Conservation (phyloP, 2,329 filamentous ascomycete genomes). For the Decorospora gaudefroyi region DNA sequence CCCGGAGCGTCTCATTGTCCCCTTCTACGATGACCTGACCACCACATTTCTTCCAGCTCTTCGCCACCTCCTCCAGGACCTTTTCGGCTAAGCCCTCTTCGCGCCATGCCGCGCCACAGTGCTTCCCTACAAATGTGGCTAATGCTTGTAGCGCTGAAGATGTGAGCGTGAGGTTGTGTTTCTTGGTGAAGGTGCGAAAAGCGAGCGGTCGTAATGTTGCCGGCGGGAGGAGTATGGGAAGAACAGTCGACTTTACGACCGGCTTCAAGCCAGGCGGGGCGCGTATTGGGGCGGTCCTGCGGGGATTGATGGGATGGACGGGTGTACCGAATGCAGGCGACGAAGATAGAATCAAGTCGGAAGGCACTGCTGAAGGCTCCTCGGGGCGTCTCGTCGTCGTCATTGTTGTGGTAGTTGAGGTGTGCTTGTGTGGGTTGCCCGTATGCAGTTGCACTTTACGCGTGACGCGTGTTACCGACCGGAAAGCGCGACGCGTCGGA, state of each 20-base stretch:
- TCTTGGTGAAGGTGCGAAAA: slow-evolving; percentile 95
- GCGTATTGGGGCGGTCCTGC: slow-evolving; percentile 48
- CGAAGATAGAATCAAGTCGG: slow-evolving; percentile 76
- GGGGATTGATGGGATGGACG: slow-evolving; percentile 72
- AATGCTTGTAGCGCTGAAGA: slow-evolving; percentile 83
- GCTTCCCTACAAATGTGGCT: slow-evolving; percentile 85
- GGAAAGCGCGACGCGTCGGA: slow-evolving; percentile 12
- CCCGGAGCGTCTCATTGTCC: slow-evolving; percentile 68
- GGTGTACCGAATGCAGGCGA: slow-evolving; percentile 91
- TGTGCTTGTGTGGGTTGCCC: slow-evolving; percentile 6
- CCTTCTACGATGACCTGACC: slow-evolving; percentile 92
- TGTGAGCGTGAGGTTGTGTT: slow-evolving; percentile 90
- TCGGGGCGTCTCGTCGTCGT: slow-evolving; percentile 38
- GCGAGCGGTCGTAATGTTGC: slow-evolving; percentile 86
- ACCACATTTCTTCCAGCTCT: slow-evolving; percentile 87
- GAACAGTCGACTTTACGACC: slow-evolving; percentile 63
- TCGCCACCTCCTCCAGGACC: slow-evolving; percentile 88
- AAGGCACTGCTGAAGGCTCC: slow-evolving; percentile 35
- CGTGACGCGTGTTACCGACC: slow-evolving; percentile 33
- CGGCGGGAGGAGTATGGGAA: slow-evolving; percentile 87
- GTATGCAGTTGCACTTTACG: slow-evolving; percentile 23
- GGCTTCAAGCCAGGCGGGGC: slow-evolving; percentile 57
- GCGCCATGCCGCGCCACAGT: slow-evolving; percentile 95
- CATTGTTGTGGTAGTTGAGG: slow-evolving; percentile 24
- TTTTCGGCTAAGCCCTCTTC: slow-evolving; percentile 92